Evolutionary conservation across 2,329 filamentous ascomycete species (phyloP).

Genomic region (Penicillium sp.): DNA sequence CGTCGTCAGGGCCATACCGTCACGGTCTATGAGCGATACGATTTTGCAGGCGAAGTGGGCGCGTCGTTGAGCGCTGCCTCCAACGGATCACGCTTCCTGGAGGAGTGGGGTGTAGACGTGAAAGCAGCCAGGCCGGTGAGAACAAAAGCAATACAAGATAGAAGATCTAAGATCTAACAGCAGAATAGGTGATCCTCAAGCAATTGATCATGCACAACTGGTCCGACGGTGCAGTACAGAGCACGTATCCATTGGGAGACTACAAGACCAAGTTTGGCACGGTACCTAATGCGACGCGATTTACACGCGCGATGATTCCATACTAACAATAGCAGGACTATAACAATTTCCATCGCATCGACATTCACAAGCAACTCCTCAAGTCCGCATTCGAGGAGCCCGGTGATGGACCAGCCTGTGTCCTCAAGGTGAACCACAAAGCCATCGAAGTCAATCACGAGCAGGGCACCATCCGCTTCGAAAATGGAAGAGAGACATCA

Average conservation of each 20-base stretch:
- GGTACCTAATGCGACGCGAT: conserved; percentile 7
- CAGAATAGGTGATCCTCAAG: conserved; percentile 25
- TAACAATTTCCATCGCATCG: conserved; percentile 31
- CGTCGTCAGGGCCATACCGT: conserved; percentile 24
- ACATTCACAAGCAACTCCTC: conserved; percentile 28
- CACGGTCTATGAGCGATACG: conserved; percentile 27
- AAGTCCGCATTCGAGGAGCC: conserved; percentile 25
- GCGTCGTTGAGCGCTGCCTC: conserved; percentile 25
- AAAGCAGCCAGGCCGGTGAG: conserved; percentile 21
- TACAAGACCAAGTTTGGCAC: conserved; percentile 29
- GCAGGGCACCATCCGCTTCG: conserved; percentile 21
- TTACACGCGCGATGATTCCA: background rate
- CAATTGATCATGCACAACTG: conserved; percentile 36
- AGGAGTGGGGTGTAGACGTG: conserved; percentile 28
- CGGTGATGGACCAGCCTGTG: conserved; percentile 20
- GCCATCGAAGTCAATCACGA: conserved; percentile 20
- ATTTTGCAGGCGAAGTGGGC: conserved; percentile 26
- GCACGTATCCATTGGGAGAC: conserved; percentile 29
- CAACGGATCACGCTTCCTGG: conserved; percentile 24
- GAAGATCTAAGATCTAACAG: too few relatives aligned
- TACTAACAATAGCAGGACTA: conserved; percentile 20
- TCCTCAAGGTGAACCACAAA: conserved; percentile 25
- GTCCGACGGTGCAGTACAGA: conserved; percentile 27
- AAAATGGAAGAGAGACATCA: conserved; percentile 17
- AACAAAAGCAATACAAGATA: background rate